A percentile compares a stretch with the other conserved stretches of the same genome.
These are phyloP conservation scores for Fusarium denticulatum DNA, from an alignment of 2,329 filamentous ascomycete species.

Conservation along the genomic window DNA sequence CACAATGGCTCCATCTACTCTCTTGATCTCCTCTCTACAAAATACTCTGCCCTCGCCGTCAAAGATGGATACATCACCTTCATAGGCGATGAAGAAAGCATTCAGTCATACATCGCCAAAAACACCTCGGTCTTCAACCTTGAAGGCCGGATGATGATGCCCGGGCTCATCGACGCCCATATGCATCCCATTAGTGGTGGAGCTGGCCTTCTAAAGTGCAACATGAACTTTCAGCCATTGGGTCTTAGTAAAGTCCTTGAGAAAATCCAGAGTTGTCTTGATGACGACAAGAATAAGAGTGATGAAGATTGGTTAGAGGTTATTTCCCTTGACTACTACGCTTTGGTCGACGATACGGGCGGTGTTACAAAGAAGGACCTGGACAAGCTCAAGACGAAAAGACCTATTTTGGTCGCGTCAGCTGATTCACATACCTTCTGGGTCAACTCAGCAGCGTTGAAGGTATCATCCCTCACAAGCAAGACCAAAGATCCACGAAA, in stretches of 20 bases:
- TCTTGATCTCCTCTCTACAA: not conserved
- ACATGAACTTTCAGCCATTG: not conserved
- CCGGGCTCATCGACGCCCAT: not conserved
- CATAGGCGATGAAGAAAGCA: not conserved
- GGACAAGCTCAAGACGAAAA: not conserved
- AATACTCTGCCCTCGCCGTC: not conserved
- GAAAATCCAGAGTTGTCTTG: not conserved
- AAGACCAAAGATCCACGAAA: not conserved
- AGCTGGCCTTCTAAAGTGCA: not conserved
- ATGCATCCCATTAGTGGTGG: not conserved
- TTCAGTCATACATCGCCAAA: accelerated
- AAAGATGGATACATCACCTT: not conserved
- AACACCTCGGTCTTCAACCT: not conserved
- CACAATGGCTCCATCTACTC: not conserved
- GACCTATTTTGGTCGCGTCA: not conserved
- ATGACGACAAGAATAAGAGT: not conserved
- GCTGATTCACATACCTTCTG: not conserved
- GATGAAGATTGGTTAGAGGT: not conserved
- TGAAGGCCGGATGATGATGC: not conserved
- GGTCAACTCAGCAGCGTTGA: not conserved
- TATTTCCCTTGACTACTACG: not conserved
- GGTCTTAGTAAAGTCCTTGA: not conserved
- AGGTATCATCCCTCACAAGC: not conserved
- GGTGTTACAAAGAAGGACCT: not conserved
- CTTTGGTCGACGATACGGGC: not conserved